phyloP scores from a whole-genome alignment of 2,329 filamentous ascomycete species.

The Aspergillus flavus region DNA sequence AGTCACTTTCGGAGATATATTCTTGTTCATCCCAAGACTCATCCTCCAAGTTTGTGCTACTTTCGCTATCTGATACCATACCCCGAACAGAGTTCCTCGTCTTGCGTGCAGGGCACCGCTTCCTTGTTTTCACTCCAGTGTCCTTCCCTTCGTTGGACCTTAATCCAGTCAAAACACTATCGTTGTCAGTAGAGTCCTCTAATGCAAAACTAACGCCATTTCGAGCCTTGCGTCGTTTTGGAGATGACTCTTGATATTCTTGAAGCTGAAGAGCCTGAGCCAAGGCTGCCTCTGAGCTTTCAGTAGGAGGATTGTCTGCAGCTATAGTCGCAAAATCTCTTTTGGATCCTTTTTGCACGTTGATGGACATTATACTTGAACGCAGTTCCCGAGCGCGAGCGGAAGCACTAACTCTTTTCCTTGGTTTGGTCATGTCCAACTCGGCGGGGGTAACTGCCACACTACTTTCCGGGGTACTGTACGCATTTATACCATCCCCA shows the following conservation, averaged over 20 bases:
- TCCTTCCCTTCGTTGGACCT: conserved; percentile 15
- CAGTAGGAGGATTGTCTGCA: conserved; percentile 36
- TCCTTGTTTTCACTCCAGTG: conserved; percentile 19
- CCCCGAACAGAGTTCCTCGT: conserved; percentile 16
- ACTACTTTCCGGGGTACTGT: conserved; percentile 66
- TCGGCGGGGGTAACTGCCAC: conserved; percentile 57
- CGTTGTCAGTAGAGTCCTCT: conserved; percentile 28
- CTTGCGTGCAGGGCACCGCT: conserved; percentile 20
- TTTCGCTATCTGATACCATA: conserved; percentile 18
- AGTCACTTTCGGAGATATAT: conserved; percentile 19
- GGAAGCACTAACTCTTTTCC: conserved; percentile 45
- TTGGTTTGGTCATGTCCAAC: conserved; percentile 35
- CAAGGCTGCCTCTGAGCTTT: conserved; percentile 53
- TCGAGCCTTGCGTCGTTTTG: conserved; percentile 41
- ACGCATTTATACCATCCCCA: conserved; percentile 52
- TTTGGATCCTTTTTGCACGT: conserved; percentile 43
- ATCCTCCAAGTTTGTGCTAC: conserved; percentile 13
- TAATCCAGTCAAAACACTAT: conserved; percentile 13
- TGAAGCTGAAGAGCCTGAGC: conserved; percentile 61
- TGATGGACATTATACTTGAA: conserved; percentile 49
- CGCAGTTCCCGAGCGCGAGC: conserved; percentile 51
- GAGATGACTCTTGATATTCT: conserved; percentile 46
- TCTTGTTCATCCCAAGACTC: conserved; percentile 22
- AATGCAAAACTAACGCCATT: conserved; percentile 20
- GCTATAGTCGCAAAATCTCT: conserved; percentile 48